Base-by-base conservation (phyloP, 352 stramenopile species). In the Peronosclerospora sorghi region DNA sequence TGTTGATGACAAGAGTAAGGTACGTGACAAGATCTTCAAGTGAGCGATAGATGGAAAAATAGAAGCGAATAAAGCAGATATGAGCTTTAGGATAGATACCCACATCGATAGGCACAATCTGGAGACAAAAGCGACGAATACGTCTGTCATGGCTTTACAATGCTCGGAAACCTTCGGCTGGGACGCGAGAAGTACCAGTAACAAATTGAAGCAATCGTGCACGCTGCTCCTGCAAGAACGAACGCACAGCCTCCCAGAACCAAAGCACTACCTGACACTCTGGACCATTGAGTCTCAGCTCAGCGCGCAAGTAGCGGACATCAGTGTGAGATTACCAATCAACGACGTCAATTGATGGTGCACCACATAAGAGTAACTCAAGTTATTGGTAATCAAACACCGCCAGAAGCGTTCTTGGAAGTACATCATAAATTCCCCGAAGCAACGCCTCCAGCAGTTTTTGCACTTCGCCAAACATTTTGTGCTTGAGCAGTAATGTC, bases 1-100 rank as follows among this genome's bases (percentile, higher is more conserved):
- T 98, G 43, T 96, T 96, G 51, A 99, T 98, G 8, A 97, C 94
- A 42, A 97, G 85, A 7, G 97, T 76, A 8, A 99, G 70, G 64
- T 98, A 98, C 53, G 95, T 95, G 56, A 86, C 82, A 58, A 98
- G 77, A 64, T 86, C 61, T 54, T 86, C 47, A 9, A n/a, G n/a
- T n/a, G n/a, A n/a, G n/a, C n/a, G n/a, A n/a, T n/a, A n/a, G n/a
- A n/a, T n/a, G n/a, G n/a, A n/a, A n/a, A n/a, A n/a, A n/a, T n/a
- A n/a, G n/a, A n/a, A n/a, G n/a, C n/a, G n/a, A n/a, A n/a, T n/a
- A n/a, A n/a, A n/a, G n/a, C n/a, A n/a, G n/a, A n/a, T n/a, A n/a
- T n/a, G n/a, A n/a, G n/a, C n/a, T n/a, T n/a, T n/a, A n/a, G n/a
- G n/a, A n/a, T n/a, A n/a, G n/a, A n/a, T n/a, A n/a, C n/a, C n/a